Base-by-base conservation (phyloP, 2,329 filamentous ascomycete species). In the Hypoxylon sp. region DNA sequence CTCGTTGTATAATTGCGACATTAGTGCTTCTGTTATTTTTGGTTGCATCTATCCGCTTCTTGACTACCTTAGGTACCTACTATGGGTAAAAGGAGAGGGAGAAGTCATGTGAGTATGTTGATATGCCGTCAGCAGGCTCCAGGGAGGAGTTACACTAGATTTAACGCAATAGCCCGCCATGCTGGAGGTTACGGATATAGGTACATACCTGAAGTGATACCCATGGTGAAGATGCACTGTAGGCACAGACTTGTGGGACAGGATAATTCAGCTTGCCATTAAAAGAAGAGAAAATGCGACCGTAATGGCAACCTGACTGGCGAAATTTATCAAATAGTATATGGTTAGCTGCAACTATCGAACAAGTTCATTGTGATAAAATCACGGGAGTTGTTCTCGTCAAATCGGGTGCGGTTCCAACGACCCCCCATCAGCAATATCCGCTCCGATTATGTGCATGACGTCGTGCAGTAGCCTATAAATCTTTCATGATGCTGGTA, bases 321-420 rank as follows among this genome's bases (percentile, higher is more conserved):
- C 31, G 33, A 44, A 47, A 29, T 17, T 17, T 47, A 14, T 31
- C 26, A 39, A 63, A 31, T 26, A 24, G 54, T 50, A 29, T 60
- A 29, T 63, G 44, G 53, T 47, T 67, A 57, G 37, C 48, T 59
- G 29, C 46, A 42, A 53, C 22, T 22, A 39, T 64, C 55, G 31
- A 39, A 37, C 59, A 54, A 57, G 51, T 54, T 54, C 19, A 13
- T 44, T 22, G 19, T 29, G 33, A 61, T 33, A 44, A 52, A 55
- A 55, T 47, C 14, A 22, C 58, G 50, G 58, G 51, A 62, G 17
- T 51, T 42, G 17, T 44, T 17, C 14, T 42, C 42, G 22, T 44
- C 69, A 59, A 71, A 69, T 69, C 66, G 69, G 69, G 63, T 57
- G 37, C 37, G 13, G 52, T 63, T 57, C 69, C 66, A 53, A 66